These are phyloP conservation scores for Candida pini DNA, from an alignment of 805 yeast genomes.

Conservation along the genomic window DNA sequence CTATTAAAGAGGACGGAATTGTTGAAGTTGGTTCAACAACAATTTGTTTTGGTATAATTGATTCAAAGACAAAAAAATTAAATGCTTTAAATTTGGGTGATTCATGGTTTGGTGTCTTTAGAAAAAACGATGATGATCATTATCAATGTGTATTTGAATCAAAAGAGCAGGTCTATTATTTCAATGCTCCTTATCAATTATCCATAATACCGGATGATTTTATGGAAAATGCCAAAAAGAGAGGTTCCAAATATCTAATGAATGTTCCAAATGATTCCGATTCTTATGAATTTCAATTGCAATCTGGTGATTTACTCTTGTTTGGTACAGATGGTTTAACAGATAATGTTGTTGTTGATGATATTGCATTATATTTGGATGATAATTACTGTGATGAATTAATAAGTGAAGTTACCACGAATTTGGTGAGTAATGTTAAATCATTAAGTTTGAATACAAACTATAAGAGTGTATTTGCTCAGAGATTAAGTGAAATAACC, in stretches of 20 bases:
- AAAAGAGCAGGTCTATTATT: constrained; percentile 73
- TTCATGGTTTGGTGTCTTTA: constrained; percentile 86
- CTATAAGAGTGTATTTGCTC: constrained; percentile 83
- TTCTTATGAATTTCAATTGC: constrained; percentile 55
- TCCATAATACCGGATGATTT: constrained; percentile 73
- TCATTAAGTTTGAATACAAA: constrained; percentile 64
- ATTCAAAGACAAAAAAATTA: constrained; percentile 45
- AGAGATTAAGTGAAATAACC: constrained; percentile 59
- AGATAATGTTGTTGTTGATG: constrained; percentile 73
- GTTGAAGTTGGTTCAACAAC: constrained; percentile 94
- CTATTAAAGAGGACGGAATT: constrained; percentile 45
- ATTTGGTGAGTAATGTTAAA: constrained; percentile 62
- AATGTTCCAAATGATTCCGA: constrained; percentile 71
- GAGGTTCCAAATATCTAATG: constrained; percentile 59
- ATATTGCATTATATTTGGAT: constrained; percentile 61
- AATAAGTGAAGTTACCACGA: constrained; percentile 42
- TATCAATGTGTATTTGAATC: constrained; percentile 57
- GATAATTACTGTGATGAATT: constrained; percentile 40
- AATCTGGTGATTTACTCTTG: constrained; percentile 68
- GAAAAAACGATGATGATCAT: constrained; percentile 30
- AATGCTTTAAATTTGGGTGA: constrained; percentile 84
- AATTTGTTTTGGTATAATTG: constrained; percentile 74
- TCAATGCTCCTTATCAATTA: constrained; percentile 89
- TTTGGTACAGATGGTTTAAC: constrained; percentile 93
- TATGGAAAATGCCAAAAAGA: constrained; percentile 43